Base-by-base conservation (phyloP, 768 basidiomycete genomes). In the Termitomyces sp. region DNA sequence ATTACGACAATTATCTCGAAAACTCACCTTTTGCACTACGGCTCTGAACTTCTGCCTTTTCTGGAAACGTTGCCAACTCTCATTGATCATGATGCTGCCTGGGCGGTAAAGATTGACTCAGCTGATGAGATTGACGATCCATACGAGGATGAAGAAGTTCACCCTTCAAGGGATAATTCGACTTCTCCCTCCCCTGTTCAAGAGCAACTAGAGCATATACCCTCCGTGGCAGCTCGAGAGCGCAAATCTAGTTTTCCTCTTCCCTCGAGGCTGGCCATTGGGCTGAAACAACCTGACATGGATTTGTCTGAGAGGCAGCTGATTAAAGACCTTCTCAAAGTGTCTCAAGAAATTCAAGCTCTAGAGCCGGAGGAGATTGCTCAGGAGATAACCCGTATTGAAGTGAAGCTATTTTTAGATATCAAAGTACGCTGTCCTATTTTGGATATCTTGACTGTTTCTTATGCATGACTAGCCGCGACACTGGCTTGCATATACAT, bases 21-120 rank as follows among this genome's bases (percentile, higher is more conserved):
- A 69, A 87, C 87, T 0, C 86, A 92, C 66, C 83, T 92, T 22
- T 77, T 92, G 14, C 91, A 93, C 68, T 94, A 94, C 62, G 92
- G 88, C 38, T 85, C 88, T 14, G 88, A 91, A 64, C 84, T 94
- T 63, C 78, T 91, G 10, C 89, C 90, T 1, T 93, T 94, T 67
- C 74, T 90, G 36, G 88, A 92, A 62, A 74, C 79, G 50, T 74
- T 91, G 10, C 78, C 86, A 5, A 76, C 69, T 35, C 74, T 89
- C 26, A 71, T 75, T n/a, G 91, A 93, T 66, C 77, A 78, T 54
- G 90, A 93, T 67, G 75, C 77, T 24, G 70, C 81, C 7, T 93
- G 92, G 91, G 85, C 90, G n/a, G 66, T 87, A 62, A 87, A 87
- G 65, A 74, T 77, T 41, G 77, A 82, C 43, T 62, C 74, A 13